Evolutionary conservation across 176 grass and related monocot species (phyloP).

Genomic region (Rhipidocladum racemiflorum): DNA sequence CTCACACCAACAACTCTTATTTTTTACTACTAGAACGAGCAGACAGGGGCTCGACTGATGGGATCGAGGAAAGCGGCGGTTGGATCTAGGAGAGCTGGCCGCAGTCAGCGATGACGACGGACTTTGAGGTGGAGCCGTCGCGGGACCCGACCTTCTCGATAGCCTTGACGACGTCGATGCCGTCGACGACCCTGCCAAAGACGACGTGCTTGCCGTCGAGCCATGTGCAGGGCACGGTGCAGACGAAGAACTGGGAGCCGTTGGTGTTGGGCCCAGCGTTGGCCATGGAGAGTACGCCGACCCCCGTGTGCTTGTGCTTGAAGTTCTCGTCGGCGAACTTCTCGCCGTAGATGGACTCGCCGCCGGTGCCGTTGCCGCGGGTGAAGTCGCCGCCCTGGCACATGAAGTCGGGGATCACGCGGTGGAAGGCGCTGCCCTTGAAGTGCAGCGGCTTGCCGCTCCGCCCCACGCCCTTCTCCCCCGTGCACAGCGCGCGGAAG

Average conservation of each 20-base stretch:
- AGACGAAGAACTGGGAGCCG: slow-evolving; percentile 89
- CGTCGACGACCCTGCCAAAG: slow-evolving; percentile 53
- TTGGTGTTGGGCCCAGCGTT: slow-evolving; percentile 71
- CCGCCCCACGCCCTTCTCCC: slow-evolving; percentile 53
- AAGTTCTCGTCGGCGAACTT: slow-evolving; percentile 77
- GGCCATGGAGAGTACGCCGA: slow-evolving; percentile 70
- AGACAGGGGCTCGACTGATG: not conserved
- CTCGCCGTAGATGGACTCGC: slow-evolving; percentile 78
- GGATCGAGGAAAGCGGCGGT: accelerated
- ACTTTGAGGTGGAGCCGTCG: slow-evolving; percentile 30
- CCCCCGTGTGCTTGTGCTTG: slow-evolving; percentile 38
- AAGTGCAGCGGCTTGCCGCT: slow-evolving; percentile 60
- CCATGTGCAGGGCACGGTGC: slow-evolving; percentile 42
- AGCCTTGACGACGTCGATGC: slow-evolving; percentile 46
- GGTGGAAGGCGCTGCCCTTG: slow-evolving; percentile 67
- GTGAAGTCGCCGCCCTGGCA: slow-evolving; percentile 92
- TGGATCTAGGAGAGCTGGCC: slow-evolving; percentile 52
- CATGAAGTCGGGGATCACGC: slow-evolving; percentile 79
- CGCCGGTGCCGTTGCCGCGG: slow-evolving; percentile 59
- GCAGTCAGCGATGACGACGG: slow-evolving; percentile 56
- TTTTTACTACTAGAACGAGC: not conserved
- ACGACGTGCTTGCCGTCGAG: slow-evolving; percentile 82
- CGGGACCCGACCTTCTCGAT: slow-evolving; percentile 48
- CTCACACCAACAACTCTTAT: not conserved
- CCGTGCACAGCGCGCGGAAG: slow-evolving; percentile 76